phyloP scores from a whole-genome alignment of 1,139 yeast genomes.

The Sugiyamaella japonica region DNA sequence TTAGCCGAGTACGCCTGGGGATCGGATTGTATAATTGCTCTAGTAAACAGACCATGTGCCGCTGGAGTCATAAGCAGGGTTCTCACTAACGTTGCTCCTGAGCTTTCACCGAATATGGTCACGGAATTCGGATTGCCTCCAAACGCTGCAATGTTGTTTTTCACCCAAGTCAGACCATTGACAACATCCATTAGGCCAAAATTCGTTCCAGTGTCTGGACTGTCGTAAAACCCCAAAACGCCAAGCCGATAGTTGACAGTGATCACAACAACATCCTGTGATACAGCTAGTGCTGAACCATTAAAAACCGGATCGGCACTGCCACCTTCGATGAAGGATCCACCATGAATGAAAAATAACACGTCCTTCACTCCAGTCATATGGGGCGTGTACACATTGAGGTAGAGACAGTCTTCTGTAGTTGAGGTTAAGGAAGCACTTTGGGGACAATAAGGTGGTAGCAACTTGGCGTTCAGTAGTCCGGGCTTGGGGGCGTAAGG shows the following conservation, averaged over 20 bases:
- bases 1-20: conserved; percentile 35
- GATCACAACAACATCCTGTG: conserved; percentile 40
- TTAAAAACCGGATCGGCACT: conserved; percentile 38
- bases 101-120: conserved; percentile 43
- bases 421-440: conserved; percentile 8
- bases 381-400: conserved; percentile 35
- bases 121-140: conserved; percentile 42
- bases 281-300: conserved; percentile 36
- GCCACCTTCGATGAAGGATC: conserved; percentile 41
- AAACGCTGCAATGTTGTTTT: conserved; percentile 38
- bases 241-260: conserved; percentile 43
- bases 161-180: conserved; percentile 42
- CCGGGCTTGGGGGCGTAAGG: background rate
- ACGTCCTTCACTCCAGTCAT: conserved; percentile 23
- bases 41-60: conserved; percentile 31
- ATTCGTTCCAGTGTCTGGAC: conserved; percentile 34
- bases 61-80: conserved; percentile 31
- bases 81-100: conserved; percentile 41
- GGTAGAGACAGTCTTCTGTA: conserved; percentile 34
- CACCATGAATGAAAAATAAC: conserved; percentile 45
- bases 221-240: conserved; percentile 39
- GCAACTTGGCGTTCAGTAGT: background rate
- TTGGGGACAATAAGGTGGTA: conserved; percentile 32
- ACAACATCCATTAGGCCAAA: conserved; percentile 41
- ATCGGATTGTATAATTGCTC: conserved; percentile 39